phyloP scores from a whole-genome alignment of 2,329 filamentous ascomycete species.

The Cylindrodendrum hubeiense region DNA sequence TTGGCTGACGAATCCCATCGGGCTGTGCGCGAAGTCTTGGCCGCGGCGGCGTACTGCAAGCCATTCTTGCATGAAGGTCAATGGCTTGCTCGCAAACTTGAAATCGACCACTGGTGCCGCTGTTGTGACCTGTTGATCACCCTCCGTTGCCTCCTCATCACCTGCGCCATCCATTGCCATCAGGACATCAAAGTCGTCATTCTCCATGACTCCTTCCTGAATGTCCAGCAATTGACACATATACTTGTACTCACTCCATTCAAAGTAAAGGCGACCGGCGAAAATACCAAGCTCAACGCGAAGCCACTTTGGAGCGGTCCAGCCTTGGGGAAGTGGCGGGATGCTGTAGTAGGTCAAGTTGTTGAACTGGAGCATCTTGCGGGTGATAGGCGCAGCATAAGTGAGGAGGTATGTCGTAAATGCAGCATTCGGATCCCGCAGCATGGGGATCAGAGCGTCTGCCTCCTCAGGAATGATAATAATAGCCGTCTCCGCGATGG shows the following conservation, averaged over 20 bases:
- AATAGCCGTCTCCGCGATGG: conserved; percentile 59
- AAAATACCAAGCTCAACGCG: conserved; percentile 70
- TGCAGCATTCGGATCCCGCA: conserved; percentile 44
- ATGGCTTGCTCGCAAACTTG: conserved; percentile 44
- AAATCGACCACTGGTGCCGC: not conserved
- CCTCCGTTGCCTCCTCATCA: not conserved
- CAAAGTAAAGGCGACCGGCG: conserved; percentile 71
- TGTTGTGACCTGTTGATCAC: not conserved
- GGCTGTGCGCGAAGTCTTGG: conserved; percentile 69
- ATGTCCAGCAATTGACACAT: conserved; percentile 52
- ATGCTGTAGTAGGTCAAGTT: conserved; percentile 64
- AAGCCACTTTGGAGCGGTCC: conserved; percentile 65
- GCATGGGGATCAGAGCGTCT: conserved; percentile 62
- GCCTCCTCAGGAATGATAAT: conserved; percentile 73
- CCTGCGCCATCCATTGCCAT: conserved; percentile 2
- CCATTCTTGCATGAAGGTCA: conserved; percentile 69
- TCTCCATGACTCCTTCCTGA: conserved; percentile 1
- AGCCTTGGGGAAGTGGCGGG: conserved; percentile 59
- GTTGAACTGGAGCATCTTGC: conserved; percentile 70
- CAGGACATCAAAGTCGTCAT: not conserved
- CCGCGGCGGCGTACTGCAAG: conserved; percentile 64
- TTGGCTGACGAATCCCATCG: conserved; percentile 68
- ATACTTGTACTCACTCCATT: conserved; percentile 58
- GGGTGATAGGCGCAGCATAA: conserved; percentile 65
- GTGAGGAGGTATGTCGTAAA: conserved; percentile 55